Evolutionary conservation across 2,329 filamentous ascomycete species (phyloP), one percentile per base, ranked within the genome.

Genomic region (Arthrobotrys conoides): DNA sequence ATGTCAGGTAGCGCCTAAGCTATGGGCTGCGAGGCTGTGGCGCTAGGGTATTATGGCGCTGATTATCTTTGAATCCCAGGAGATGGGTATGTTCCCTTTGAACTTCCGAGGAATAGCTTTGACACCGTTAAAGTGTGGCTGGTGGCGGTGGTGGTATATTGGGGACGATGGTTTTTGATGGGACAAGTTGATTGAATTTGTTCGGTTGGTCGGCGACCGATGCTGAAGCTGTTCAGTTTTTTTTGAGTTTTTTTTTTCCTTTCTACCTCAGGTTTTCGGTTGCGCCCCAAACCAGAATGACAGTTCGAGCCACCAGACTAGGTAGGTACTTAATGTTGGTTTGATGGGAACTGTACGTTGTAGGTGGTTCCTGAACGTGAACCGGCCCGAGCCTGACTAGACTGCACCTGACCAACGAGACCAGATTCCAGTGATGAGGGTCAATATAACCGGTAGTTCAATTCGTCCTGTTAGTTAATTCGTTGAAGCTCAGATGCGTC

Each of bases 201-300:
- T 69, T 72, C 75, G 75, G 75, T 68, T 48, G 46, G 44, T 72
- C 75, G 75, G 75, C 59, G 44, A 71, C 75, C 75, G 75, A 64
- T 68, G 68, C 64, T 72, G 75, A 78, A 68, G 67, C 61, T 53
- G 12, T 67, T 44, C n/a, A 64, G 63, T 18, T 55, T 38, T 64
- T 63, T 69, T 69, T n/a, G n/a, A n/a, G n/a, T 76, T 76, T 69
- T 76, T 76, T 44, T 64, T 64, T 64, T 57, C 44, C 24, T 46
- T 46, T 61, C 68, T 76, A 69, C 41, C 8, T 36, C 9, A 36
- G 33, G 33, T 36, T 36, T 36, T 36, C 33, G 30, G 41, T 38
- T 46, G 59, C 48, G 61, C 48, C 57, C 63, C 71, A 61, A 18
- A 14, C 10, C 12, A 71, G 6, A 44, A 8, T 24, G 36, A 16